These are phyloP conservation scores for Lentithecium fluviatile DNA, from an alignment of 495 filamentous ascomycete genomes.

Conservation along the genomic window DNA sequence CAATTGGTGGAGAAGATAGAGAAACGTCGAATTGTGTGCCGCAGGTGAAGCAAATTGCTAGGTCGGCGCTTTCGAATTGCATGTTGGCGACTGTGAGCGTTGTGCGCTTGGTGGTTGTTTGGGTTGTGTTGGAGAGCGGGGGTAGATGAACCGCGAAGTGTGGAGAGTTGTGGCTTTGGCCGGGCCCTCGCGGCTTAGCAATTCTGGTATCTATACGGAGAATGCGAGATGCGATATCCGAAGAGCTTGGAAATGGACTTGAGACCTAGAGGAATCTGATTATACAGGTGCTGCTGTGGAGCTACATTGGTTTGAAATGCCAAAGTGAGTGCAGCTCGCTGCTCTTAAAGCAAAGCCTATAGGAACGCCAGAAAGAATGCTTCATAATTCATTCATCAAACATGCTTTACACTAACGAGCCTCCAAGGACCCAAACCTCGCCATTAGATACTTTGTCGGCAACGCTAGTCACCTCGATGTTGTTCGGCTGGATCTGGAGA, in stretches of 20 bases:
- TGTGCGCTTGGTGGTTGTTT: neutral
- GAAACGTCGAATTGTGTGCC: slow-evolving; percentile 65
- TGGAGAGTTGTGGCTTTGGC: neutral
- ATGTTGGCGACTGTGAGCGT: slow-evolving; percentile 1
- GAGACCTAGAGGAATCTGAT: neutral
- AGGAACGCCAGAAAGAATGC: slow-evolving; percentile 5
- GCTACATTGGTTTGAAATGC: neutral
- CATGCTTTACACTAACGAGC: slow-evolving; percentile 31
- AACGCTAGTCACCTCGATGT: slow-evolving; percentile 69
- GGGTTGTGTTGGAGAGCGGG: slow-evolving; percentile 9
- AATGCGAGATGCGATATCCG: neutral
- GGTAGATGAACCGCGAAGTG: neutral
- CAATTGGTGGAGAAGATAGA: slow-evolving; percentile 45
- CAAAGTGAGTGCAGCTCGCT: too few species aligned
- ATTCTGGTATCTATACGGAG: neutral
- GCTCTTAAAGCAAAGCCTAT: too few species aligned
- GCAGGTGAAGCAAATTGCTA: slow-evolving; percentile 65
- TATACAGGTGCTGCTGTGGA: neutral
- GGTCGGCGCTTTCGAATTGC: slow-evolving; percentile 41
- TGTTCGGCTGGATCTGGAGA: slow-evolving; percentile 71
- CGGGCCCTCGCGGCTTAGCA: slow-evolving; percentile 23
- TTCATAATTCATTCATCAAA: neutral
- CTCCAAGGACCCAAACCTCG: slow-evolving; percentile 59
- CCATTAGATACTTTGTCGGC: slow-evolving; percentile 77
- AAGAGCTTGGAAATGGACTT: neutral